phyloP scores from a whole-genome alignment of 371 early-diverging fungal genomes.

The Mortierella sp. region DNA sequence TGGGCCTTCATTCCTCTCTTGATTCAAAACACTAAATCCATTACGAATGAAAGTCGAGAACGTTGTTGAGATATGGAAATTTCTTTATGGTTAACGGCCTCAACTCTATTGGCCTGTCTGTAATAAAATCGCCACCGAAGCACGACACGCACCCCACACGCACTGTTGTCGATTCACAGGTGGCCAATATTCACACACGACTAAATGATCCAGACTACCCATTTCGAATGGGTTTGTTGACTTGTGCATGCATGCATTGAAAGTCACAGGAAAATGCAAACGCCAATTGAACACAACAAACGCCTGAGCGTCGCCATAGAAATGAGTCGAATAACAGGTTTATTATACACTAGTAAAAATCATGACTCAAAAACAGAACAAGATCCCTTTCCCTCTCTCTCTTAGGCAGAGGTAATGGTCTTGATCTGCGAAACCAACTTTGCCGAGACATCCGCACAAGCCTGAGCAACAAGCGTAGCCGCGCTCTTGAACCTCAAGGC shows the following conservation, averaged over 20 bases:
- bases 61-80: not conserved
- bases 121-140: not conserved
- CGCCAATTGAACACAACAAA: too few relatives aligned
- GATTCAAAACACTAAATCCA: too few relatives aligned
- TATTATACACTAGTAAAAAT: not conserved
- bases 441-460: constrained; percentile 34
- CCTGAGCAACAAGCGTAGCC: constrained; percentile 28
- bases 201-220: not conserved
- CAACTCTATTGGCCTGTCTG: not conserved
- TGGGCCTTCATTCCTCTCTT: too few relatives aligned
- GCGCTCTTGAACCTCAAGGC: constrained; percentile 41
- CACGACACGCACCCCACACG: not conserved
- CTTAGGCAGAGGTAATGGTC: constrained; percentile 39
- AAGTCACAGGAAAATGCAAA: too few relatives aligned
- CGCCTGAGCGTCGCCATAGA: too few relatives aligned
- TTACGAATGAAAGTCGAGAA: not conserved
- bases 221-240: not conserved
- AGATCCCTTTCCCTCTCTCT: not conserved
- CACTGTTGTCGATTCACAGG: not conserved
- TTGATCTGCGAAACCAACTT: constrained; percentile 41
- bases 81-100: not conserved
- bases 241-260: too few relatives aligned
- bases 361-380: too few relatives aligned
- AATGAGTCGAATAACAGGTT: too few relatives aligned
- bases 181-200: not conserved